Conservation (phyloP, 192 early-diverging fungal species). For the Gamsiella multidivaricata region DNA sequence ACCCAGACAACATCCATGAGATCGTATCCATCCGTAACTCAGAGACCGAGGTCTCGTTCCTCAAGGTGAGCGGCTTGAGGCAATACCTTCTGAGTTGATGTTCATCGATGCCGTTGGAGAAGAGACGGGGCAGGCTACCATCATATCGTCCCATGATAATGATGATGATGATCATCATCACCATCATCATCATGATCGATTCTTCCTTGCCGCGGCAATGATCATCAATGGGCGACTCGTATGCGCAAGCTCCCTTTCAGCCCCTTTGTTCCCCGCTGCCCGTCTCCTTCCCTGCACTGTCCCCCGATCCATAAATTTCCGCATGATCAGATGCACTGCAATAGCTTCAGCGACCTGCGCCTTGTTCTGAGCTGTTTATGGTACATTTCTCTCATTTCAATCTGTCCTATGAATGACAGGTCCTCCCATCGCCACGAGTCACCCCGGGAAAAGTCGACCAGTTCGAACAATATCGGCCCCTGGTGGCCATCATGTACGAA, state of each 20-base stretch:
- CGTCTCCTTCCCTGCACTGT: conserved; percentile 1
- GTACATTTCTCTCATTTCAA: too few species aligned
- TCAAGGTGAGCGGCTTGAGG: conserved; percentile 58
- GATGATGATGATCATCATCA: not conserved
- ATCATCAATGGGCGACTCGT: too few species aligned
- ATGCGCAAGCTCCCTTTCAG: too few species aligned
- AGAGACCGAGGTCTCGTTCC: conserved; percentile 56
- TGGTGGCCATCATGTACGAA: conserved; percentile 64
- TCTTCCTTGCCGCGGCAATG: too few species aligned
- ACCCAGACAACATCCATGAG: conserved; percentile 75
- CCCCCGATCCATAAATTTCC: not conserved
- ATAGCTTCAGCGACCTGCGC: not conserved
- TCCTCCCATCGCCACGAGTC: conserved; percentile 45
- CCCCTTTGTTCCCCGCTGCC: not conserved
- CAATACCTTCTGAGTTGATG: not conserved
- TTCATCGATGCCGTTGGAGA: not conserved
- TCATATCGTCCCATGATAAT: not conserved
- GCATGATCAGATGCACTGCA: not conserved
- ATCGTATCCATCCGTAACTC: conserved; percentile 67
- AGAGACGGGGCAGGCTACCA: not conserved
- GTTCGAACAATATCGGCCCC: conserved; percentile 56
- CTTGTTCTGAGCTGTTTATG: not conserved
- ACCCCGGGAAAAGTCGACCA: conserved; percentile 40
- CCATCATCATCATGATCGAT: too few species aligned
- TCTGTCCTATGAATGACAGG: conserved; percentile 28